Percentiles rank a stretch among this genome's conserved stretches.
These are phyloP conservation scores for Eucalyptus tenuipes DNA, from an alignment of 345 rosid species.

Conservation along the genomic window DNA sequence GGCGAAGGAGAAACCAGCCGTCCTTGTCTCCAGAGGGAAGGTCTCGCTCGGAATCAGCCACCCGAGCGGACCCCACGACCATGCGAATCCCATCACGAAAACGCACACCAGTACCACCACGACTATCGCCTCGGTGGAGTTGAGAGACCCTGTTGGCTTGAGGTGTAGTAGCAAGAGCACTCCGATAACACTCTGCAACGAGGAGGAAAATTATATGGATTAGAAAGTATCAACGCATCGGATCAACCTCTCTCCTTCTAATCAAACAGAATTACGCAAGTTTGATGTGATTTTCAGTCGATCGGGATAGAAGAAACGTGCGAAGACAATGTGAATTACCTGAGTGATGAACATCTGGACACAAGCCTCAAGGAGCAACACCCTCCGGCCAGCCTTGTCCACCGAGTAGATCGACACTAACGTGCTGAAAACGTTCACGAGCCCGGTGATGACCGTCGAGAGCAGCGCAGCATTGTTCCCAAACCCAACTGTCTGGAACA, in stretches of 20 bases:
- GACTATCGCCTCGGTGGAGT: neutral
- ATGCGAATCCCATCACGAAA: neutral
- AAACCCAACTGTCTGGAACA: neutral
- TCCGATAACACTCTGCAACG: neutral
- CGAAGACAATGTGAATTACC: neutral
- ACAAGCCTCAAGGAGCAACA: neutral
- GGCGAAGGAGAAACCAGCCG: neutral
- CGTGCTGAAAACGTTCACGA: neutral
- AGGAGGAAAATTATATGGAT: neutral
- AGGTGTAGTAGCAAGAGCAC: neutral
- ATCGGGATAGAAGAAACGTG: neutral
- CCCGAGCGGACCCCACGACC: neutral
- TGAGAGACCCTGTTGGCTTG: neutral
- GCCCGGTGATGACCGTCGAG: neutral
- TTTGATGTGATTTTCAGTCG: neutral
- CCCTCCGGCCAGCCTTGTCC: neutral
- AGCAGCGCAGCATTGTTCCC: neutral
- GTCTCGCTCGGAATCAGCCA: neutral
- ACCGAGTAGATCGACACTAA: neutral
- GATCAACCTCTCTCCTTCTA: neutral
- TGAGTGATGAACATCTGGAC: neutral
- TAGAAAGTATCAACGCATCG: neutral
- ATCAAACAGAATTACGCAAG: neutral
- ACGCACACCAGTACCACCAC: neutral
- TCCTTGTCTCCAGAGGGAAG: neutral